Evolutionary conservation across 2,329 filamentous ascomycete genomes (phyloP).

Genomic region (Catunica adiposa): DNA sequence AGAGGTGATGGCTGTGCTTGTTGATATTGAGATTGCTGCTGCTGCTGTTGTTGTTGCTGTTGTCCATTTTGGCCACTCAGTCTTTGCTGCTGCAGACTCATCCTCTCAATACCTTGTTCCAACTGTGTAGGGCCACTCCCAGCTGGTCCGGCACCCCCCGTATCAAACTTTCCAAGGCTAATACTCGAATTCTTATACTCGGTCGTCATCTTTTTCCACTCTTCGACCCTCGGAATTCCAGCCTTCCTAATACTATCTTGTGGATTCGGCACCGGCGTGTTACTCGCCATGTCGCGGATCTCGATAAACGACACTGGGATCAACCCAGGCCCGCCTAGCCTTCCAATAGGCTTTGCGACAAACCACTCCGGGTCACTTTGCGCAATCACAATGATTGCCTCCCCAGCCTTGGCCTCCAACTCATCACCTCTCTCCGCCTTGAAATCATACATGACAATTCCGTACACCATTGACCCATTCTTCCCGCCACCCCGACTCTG

Average conservation of each 20-base stretch:
- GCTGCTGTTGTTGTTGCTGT: slow-evolving; percentile 9
- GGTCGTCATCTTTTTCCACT: slow-evolving; percentile 99
- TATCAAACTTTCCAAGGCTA: slow-evolving; percentile 77
- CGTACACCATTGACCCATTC: slow-evolving; percentile 73
- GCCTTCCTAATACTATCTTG: slow-evolving; percentile 73
- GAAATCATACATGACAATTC: slow-evolving; percentile 94
- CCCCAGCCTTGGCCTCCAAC: slow-evolving; percentile 82
- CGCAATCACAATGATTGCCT: slow-evolving; percentile 95
- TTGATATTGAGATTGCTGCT: slow-evolving; percentile 9
- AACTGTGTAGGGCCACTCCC: slow-evolving; percentile 26
- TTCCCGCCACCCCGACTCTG: slow-evolving; percentile 32
- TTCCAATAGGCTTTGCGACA: slow-evolving; percentile 94
- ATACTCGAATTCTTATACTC: slow-evolving; percentile 99
- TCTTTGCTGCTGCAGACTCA: slow-evolving; percentile 22
- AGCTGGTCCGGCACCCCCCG: slow-evolving; percentile 24
- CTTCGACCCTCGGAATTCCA: slow-evolving; percentile 85
- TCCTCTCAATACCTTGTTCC: slow-evolving; percentile 42
- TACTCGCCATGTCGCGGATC: slow-evolving; percentile 83
- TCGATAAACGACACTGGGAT: slow-evolving; percentile 96
- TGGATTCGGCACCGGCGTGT: slow-evolving; percentile 64
- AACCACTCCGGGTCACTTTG: slow-evolving; percentile 99
- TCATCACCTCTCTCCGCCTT: slow-evolving; percentile 90
- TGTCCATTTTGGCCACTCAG: slow-evolving; percentile 7
- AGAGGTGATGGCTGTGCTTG: slow-evolving; percentile 5
- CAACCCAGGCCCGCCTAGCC: slow-evolving; percentile 83